Base-by-base conservation (phyloP, 805 yeast species). In the Hanseniaspora pseudoguilliermondii region DNA sequence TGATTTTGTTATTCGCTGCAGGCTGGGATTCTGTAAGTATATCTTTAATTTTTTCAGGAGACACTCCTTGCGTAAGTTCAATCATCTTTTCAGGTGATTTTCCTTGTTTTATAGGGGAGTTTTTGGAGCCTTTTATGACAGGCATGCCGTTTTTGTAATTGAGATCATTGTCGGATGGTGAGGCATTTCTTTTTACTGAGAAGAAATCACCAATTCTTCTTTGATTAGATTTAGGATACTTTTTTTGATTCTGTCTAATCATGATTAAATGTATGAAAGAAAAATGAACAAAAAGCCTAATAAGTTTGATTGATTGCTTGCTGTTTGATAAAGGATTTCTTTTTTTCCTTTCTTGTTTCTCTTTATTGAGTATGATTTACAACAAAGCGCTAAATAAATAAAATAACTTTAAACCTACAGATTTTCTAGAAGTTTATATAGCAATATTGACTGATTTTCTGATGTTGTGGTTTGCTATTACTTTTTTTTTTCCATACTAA, bases 61-160 rank as follows among this genome's bases (percentile, higher is more conserved):
- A 46, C 3, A 46, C 11, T 20, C 49, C 49, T 20, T 46, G 49
- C 3, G 50, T 29, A n/a, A 46, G n/a, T 21, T 53, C 56, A 29
- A 53, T 53, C 32, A 53, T 27, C 27, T 53, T 53, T 27, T 53
- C 56, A 25, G 56, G 56, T 10, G 56, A 43, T 53, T 53, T 53
- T 6, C 56, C 56, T 32, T 46, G 41, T 5, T 47, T 53, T 7
- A 53, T 38, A 18, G 56, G 56, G 0, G 56, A 53, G 18, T 44
- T 46, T n/a, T 34, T 39, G 5, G 21, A 21, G 3, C 47, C 50
- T 4, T 29, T 39, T 23, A 53, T 46, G 21, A 34, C 16, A 5
- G 56, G 56, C n/a, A 53, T 20, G 11, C 56, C 56, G 18, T 53
- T 53, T 46, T 43, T 53, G 15, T 53, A 46, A 27, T 15, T 38